phyloP scores from a whole-genome alignment of 306 rosid genomes.

The Inga oerstediana region DNA sequence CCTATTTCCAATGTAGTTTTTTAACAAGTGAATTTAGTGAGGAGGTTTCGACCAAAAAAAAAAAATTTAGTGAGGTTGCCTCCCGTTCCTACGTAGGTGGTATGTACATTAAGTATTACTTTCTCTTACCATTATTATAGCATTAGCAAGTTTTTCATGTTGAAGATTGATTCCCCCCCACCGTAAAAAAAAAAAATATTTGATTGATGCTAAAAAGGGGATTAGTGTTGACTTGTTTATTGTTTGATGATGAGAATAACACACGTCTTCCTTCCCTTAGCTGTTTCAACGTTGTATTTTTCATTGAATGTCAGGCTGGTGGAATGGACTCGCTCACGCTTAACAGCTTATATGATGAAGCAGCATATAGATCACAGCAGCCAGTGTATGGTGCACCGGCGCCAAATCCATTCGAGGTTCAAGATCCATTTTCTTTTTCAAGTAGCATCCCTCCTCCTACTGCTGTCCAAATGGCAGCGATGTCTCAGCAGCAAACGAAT shows the following conservation, averaged over 20 bases:
- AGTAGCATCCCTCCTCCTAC: conserved; percentile 64
- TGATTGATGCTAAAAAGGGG: neutral
- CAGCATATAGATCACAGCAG: conserved; percentile 88
- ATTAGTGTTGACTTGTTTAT: conserved; percentile 2
- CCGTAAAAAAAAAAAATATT: neutral
- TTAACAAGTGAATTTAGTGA: neutral
- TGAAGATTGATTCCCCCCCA: neutral
- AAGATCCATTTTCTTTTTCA: conserved; percentile 87
- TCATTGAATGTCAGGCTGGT: conserved; percentile 72
- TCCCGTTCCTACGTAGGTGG: neutral
- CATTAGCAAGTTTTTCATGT: neutral
- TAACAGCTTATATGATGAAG: conserved; percentile 89
- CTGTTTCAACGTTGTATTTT: conserved; percentile 20
- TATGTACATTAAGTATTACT: neutral
- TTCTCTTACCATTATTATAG: neutral
- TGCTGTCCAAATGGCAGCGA: conserved; percentile 71
- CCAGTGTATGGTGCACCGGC: conserved; percentile 90
- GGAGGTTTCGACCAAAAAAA: neutral
- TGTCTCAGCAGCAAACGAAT: conserved; percentile 78
- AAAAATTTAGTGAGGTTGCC: neutral
- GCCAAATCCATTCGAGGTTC: conserved; percentile 93
- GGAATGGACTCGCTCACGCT: conserved; percentile 96
- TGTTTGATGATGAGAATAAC: neutral
- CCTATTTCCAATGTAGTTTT: neutral
- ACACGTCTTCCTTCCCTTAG: conserved; percentile 19